Conservation (phyloP, 2,329 filamentous ascomycete species). For the Aspergillus aculeatus region DNA sequence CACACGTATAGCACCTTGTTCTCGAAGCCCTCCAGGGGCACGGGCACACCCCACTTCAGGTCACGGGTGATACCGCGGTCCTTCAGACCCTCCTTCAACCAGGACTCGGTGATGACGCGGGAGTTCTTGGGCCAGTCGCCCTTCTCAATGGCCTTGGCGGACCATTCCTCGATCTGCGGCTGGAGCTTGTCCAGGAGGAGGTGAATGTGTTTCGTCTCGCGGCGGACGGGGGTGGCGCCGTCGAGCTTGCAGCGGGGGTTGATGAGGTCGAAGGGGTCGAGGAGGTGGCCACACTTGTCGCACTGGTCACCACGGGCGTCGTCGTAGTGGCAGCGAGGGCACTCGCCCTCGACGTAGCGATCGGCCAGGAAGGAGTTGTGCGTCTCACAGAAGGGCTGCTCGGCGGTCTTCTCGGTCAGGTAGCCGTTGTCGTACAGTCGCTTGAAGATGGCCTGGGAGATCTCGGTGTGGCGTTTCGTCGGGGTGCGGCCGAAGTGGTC, state of each 20-base stretch:
- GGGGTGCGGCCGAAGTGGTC: slow-evolving; percentile 94
- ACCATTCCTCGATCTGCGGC: slow-evolving; percentile 74
- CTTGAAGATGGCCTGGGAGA: slow-evolving; percentile 86
- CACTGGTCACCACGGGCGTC: slow-evolving; percentile 74
- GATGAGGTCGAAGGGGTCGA: slow-evolving; percentile 72
- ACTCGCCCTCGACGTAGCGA: slow-evolving; percentile 59
- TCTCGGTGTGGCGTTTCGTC: slow-evolving; percentile 83
- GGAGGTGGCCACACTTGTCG: slow-evolving; percentile 69
- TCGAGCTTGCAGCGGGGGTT: slow-evolving; percentile 92
- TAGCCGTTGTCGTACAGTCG: slow-evolving; percentile 87
- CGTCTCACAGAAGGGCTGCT: slow-evolving; percentile 83
- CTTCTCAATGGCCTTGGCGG: slow-evolving; percentile 68
- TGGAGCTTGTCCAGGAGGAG: slow-evolving; percentile 83
- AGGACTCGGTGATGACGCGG: slow-evolving; percentile 46
- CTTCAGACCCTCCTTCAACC: slow-evolving; percentile 72
- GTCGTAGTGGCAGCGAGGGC: slow-evolving; percentile 56
- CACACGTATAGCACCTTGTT: slow-evolving; percentile 87
- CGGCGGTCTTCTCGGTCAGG: slow-evolving; percentile 80
- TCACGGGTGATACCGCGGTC: slow-evolving; percentile 88
- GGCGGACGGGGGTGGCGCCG: slow-evolving; percentile 72
- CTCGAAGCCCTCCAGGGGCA: slow-evolving; percentile 61
- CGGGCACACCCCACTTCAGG: slow-evolving; percentile 79
- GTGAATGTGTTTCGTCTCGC: slow-evolving; percentile 87
- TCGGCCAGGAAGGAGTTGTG: slow-evolving; percentile 69
- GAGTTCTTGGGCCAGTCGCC: slow-evolving; percentile 55